Conservation (phyloP, 1,139 yeast species). For the Nakaseomyces uthaithaninus region DNA sequence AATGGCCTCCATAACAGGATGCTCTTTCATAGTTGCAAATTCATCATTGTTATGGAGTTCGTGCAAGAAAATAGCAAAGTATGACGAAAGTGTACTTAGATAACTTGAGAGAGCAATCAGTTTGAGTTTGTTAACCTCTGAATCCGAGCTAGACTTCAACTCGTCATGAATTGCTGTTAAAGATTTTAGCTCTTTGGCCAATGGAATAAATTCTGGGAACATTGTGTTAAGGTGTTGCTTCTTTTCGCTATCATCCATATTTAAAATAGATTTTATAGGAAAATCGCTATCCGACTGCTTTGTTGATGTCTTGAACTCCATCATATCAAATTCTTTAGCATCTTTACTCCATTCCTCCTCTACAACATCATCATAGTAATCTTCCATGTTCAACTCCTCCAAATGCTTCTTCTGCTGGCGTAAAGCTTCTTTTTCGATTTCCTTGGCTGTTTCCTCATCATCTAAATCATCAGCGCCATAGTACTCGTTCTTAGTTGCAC, state of each 20-base stretch:
- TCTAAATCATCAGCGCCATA: constrained; percentile 76
- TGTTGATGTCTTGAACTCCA: constrained; percentile 34
- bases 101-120: constrained; percentile 67
- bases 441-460: constrained; percentile 69
- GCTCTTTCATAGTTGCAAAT: constrained; percentile 65
- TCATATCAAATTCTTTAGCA: constrained; percentile 35
- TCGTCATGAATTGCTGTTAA: constrained; percentile 41
- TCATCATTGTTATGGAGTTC: constrained; percentile 48
- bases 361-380: constrained; percentile 75
- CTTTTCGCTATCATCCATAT: constrained; percentile 38
- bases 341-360: constrained; percentile 60
- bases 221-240: constrained; percentile 44
- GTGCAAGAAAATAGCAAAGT: constrained; percentile 58
- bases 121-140: constrained; percentile 43
- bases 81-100: constrained; percentile 63
- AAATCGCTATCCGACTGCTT: constrained; percentile 30
- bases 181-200: constrained; percentile 53
- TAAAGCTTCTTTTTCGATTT: constrained; percentile 81
- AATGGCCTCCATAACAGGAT: constrained; percentile 80
- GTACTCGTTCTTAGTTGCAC: constrained; percentile 60
- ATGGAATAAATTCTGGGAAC: constrained; percentile 80
- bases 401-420: constrained; percentile 81
- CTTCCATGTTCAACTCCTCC: constrained; percentile 71
- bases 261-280: constrained; percentile 28
- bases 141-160: constrained; percentile 27